These are phyloP conservation scores for Solanum tarapatanum DNA, from an alignment of 257 asterid genomes.

Conservation along the genomic window DNA sequence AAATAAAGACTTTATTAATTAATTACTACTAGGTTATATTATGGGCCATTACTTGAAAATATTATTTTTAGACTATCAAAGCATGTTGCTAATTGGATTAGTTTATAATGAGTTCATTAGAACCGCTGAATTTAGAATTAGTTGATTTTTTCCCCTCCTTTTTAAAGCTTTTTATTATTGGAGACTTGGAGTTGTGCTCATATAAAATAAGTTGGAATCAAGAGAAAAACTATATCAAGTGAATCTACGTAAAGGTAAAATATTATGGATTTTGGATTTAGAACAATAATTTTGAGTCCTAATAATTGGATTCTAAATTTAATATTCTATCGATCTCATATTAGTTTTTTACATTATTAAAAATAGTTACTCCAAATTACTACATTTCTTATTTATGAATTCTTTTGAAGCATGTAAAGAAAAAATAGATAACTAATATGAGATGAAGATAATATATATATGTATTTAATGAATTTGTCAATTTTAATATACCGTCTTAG, in stretches of 20 bases:
- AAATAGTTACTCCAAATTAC: too few species aligned
- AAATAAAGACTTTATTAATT: not conserved
- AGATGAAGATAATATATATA: not conserved
- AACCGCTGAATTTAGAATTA: not conserved
- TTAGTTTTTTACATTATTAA: too few species aligned
- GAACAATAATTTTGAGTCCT: not conserved
- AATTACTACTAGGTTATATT: not conserved
- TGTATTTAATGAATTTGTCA: not conserved
- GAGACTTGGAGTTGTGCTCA: not conserved
- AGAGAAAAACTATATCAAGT: not conserved
- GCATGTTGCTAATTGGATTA: not conserved
- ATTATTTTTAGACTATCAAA: not conserved
- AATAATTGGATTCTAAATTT: not conserved
- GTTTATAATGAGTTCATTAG: not conserved
- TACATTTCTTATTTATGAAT: too few species aligned
- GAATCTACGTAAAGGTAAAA: not conserved
- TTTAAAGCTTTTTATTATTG: not conserved
- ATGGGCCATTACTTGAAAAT: not conserved
- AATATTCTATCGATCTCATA: not conserved
- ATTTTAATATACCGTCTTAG: rapidly evolving
- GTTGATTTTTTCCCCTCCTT: not conserved
- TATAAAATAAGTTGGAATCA: not conserved
- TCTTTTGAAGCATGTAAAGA: too few species aligned
- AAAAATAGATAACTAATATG: too few species aligned
- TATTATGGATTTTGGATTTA: not conserved